Percentiles rank a stretch among this genome's conserved stretches.
Evolutionary conservation across 495 filamentous ascomycete species (phyloP).

Genomic region (Penicillium paxilli): DNA sequence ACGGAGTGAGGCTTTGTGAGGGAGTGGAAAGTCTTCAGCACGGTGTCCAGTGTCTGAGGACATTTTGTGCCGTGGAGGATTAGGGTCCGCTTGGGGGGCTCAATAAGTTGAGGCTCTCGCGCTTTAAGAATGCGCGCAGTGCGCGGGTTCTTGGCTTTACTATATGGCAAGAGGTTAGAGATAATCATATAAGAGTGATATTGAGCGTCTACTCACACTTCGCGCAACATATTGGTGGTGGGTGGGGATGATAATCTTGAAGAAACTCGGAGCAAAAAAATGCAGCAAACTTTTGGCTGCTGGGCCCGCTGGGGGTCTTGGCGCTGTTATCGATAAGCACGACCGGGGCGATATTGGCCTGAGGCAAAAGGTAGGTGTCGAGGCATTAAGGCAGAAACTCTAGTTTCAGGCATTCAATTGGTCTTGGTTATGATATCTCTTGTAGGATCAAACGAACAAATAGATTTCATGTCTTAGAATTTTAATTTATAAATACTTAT

Average conservation of each 20-base stretch:
- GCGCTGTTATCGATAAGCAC: constrained; percentile 32
- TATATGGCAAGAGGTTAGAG: constrained; percentile 26
- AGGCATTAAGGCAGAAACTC: too few species aligned
- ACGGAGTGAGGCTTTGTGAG: constrained; percentile 76
- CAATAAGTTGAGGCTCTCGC: constrained; percentile 80
- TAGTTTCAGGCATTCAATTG: too few species aligned
- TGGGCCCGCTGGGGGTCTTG: constrained; percentile 28
- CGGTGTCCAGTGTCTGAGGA: constrained; percentile 73
- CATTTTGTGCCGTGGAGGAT: constrained; percentile 83
- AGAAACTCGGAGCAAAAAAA: constrained; percentile 26
- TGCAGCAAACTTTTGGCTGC: constrained; percentile 37
- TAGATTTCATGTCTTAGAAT: constrained; percentile 9
- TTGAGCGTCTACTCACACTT: constrained; percentile 33
- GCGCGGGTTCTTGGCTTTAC: constrained; percentile 91
- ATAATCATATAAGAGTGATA: not conserved
- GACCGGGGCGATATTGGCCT: not conserved
- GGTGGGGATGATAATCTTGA: constrained; percentile 5
- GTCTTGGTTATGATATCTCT: too few species aligned
- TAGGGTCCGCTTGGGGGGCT: constrained; percentile 84
- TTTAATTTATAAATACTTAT: not conserved
- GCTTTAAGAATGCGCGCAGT: constrained; percentile 91
- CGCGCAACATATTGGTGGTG: constrained; percentile 30
- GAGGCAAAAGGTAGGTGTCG: not conserved
- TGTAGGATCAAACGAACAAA: not conserved
- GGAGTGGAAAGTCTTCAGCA: constrained; percentile 77